Base-by-base conservation (phyloP, 1,284 basidiomycete genomes). In the Pterula multifida region DNA sequence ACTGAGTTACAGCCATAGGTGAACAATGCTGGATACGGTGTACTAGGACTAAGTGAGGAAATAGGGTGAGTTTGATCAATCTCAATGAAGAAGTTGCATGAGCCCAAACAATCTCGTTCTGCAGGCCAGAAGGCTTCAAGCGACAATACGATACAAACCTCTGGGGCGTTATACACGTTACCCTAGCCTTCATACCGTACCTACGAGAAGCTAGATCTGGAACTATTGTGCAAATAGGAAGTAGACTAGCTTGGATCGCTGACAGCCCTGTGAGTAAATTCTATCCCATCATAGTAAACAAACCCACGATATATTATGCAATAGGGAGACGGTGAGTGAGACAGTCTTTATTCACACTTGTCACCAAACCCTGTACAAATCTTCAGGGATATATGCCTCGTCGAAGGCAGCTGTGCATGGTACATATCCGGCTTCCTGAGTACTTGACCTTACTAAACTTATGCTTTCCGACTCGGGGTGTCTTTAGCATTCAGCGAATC, bases 11-110 rank as follows among this genome's bases (percentile, higher is more conserved):
- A n/a, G n/a, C n/a, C 28, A 15, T 32, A 32, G 28, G 28, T 68
- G n/a, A 68, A 65, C 49, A 67, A 68, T 51, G 65, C 65, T 2
- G 65, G 65, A 1, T 54, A 56, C 46, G 61, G 60, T 4, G 28
- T 56, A 15, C 36, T 57, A 3, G 61, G 60, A 19, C 54, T 58
- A 13, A 52, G 60, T 11, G 66, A 68, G 53, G 67, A 68, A 48
- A 54, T 54, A 35, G 63, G 65, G 66, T 68, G 36, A 24, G 62
- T 57, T 28, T n/a, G n/a, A n/a, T 3, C 28, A 26, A 15, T 45
- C n/a, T n/a, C n/a, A n/a, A n/a, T n/a, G n/a, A n/a, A n/a, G n/a
- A n/a, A n/a, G n/a, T n/a, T n/a, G n/a, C n/a, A n/a, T n/a, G n/a
- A n/a, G n/a, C n/a, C n/a, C n/a, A n/a, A n/a, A n/a, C n/a, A n/a